phyloP scores from a whole-genome alignment of 148 eudicot species.

The Chenopodium quinoa region DNA sequence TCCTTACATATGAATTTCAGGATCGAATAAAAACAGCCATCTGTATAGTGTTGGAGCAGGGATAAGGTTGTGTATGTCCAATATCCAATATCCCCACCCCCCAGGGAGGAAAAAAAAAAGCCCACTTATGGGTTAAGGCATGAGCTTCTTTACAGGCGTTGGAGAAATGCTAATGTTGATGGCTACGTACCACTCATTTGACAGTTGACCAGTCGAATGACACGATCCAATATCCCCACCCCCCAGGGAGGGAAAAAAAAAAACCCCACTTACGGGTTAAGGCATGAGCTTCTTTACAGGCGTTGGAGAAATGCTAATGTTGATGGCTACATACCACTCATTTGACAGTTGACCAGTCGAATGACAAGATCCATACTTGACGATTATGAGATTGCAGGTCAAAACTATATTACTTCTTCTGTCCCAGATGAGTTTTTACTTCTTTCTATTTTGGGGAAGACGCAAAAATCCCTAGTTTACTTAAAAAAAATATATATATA shows the following conservation, averaged over 20 bases:
- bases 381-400: not conserved
- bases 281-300: conserved; percentile 1
- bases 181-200: not conserved
- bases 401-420: not conserved
- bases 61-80: not conserved
- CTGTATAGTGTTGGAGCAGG: not conserved
- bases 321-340: not conserved
- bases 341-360: not conserved
- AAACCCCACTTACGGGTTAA: not conserved
- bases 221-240: not conserved
- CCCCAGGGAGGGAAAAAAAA: no score
- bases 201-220: not conserved
- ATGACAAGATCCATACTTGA: conserved; percentile 2
- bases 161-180: not conserved
- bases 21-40: not conserved
- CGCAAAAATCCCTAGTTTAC: no score
- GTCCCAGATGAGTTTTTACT: no score
- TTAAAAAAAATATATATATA: no score
- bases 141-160: not conserved
- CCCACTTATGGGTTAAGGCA: not conserved
- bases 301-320: not conserved
- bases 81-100: not conserved
- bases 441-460: no score
- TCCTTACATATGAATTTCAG: not conserved
- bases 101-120: no score